Percentiles rank a stretch among this genome's conserved stretches.
Conservation (phyloP, 306 rosid genomes). For the Adenanthera pavonina region DNA sequence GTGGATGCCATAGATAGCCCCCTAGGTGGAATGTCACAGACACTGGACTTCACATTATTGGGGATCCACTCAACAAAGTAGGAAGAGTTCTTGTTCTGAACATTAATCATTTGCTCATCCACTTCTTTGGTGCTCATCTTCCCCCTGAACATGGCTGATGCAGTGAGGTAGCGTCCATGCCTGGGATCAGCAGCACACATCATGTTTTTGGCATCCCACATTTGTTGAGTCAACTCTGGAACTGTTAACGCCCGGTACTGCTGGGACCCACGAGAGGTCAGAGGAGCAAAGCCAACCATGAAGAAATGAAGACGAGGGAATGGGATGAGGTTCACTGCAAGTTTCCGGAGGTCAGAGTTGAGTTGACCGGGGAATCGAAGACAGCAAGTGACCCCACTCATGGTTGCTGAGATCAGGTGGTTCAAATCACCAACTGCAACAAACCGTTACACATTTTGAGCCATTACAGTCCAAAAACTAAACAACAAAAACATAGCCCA, state of each 20-base stretch:
- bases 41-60: conserved; percentile 65
- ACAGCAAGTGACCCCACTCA: conserved; percentile 73
- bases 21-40: conserved; percentile 68
- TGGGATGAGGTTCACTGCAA: conserved; percentile 66
- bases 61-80: conserved; percentile 74
- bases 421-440: conserved; percentile 68
- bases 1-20: conserved; percentile 72
- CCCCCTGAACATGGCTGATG: conserved; percentile 66
- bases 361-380: conserved; percentile 69
- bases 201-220: conserved; percentile 73
- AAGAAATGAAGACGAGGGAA: conserved; percentile 67
- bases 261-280: conserved; percentile 69
- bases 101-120: conserved; percentile 65
- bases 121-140: conserved; percentile 73
- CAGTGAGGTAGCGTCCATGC: conserved; percentile 64
- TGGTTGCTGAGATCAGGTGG: conserved; percentile 67
- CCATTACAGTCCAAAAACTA: neutral
- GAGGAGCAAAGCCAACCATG: conserved; percentile 70
- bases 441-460: conserved; percentile 20
- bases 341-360: conserved; percentile 63
- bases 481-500: neutral
- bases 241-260: conserved; percentile 64
- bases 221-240: conserved; percentile 66
- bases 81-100: conserved; percentile 64
- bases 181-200: conserved; percentile 72